Percentiles rank a stretch among this genome's conserved stretches.
Evolutionary conservation across 2,329 filamentous ascomycete genomes (phyloP).

Genomic region (Fusarium subglutinans): DNA sequence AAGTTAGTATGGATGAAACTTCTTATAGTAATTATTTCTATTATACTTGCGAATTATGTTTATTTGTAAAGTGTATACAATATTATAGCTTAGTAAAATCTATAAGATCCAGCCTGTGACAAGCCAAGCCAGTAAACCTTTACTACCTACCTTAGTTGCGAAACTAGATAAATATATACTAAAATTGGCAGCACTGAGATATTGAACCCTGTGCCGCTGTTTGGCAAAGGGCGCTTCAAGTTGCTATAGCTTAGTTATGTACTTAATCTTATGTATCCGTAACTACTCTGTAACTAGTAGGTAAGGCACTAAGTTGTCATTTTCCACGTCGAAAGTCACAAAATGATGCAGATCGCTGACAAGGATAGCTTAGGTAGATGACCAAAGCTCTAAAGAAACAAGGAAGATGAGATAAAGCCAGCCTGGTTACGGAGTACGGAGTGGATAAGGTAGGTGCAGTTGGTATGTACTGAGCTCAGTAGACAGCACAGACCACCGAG

Average conservation of each 20-base stretch:
- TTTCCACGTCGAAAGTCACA: not conserved
- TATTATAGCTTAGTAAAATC: not conserved
- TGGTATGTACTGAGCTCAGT: not conserved
- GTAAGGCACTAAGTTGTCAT: not conserved
- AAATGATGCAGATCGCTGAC: not conserved
- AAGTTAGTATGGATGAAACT: not conserved
- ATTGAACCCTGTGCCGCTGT: no score
- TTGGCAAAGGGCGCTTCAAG: not conserved
- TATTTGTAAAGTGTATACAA: no score
- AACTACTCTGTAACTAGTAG: not conserved
- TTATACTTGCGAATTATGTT: not conserved
- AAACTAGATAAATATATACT: no score
- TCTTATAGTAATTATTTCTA: not conserved
- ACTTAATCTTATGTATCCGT: not conserved
- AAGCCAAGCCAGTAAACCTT: not conserved
- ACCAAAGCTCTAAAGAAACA: not conserved
- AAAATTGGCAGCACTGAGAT: not conserved
- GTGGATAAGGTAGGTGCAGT: not conserved
- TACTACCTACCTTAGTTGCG: not conserved
- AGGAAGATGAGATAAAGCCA: not conserved
- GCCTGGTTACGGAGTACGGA: not conserved
- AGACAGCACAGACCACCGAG: constrained; percentile 29
- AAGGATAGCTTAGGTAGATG: not conserved
- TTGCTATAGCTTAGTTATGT: not conserved
- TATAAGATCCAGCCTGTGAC: not conserved